Evolutionary conservation across 345 rosid genomes (phyloP).

Genomic region (Psidium guajava): DNA sequence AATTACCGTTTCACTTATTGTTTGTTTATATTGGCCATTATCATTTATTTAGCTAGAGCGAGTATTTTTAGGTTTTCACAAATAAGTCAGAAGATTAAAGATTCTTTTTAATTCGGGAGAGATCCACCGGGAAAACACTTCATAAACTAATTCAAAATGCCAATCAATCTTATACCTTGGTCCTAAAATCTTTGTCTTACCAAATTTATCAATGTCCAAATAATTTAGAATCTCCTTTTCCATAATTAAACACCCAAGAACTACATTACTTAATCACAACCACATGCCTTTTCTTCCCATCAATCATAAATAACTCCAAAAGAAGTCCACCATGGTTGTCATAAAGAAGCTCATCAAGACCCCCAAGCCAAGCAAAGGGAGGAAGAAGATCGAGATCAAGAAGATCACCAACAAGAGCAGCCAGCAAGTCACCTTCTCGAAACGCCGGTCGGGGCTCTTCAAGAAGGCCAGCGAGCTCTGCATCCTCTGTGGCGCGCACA

Average conservation of each 20-base stretch:
- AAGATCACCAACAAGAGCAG: slow-evolving; percentile 4
- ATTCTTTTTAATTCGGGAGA: neutral
- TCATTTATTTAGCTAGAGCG: neutral
- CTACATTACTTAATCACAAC: neutral
- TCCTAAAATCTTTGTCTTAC: neutral
- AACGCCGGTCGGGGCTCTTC: slow-evolving; percentile 2
- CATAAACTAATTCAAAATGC: neutral
- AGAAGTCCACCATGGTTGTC: neutral
- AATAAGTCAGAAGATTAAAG: neutral
- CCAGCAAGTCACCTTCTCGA: slow-evolving; percentile 9
- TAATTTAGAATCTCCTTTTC: neutral
- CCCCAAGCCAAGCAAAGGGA: slow-evolving; percentile 2
- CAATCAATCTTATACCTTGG: neutral
- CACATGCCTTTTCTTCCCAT: neutral
- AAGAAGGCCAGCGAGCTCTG: slow-evolving; percentile 11
- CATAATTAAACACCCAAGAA: neutral
- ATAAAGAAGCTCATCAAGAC: neutral
- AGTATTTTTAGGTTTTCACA: neutral
- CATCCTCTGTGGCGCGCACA: neutral
- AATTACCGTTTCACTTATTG: neutral
- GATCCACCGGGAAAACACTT: neutral
- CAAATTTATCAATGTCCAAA: neutral
- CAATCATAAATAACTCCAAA: neutral
- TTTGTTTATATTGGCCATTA: neutral
- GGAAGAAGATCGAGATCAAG: slow-evolving; percentile 13